Evolutionary conservation across 2,329 filamentous ascomycete species (phyloP).

Genomic region (Aspergillus fijiensis): DNA sequence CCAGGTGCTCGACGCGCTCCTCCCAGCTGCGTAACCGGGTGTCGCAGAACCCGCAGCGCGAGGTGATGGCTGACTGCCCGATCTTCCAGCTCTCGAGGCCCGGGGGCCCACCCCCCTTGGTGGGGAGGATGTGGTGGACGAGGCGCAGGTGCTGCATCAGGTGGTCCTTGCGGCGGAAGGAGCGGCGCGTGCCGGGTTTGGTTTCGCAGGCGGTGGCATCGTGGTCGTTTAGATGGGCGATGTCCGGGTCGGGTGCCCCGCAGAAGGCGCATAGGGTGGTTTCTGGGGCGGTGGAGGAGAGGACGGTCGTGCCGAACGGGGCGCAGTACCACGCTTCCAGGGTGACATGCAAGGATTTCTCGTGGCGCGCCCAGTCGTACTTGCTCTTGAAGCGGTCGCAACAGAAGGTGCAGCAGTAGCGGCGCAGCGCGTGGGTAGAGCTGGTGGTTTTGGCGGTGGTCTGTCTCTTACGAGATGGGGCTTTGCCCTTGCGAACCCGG

Average conservation of each 20-base stretch:
- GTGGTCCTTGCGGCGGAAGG: conserved; percentile 61
- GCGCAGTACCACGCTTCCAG: conserved; percentile 54
- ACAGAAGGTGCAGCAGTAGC: conserved; percentile 1
- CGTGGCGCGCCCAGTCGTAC: conserved; percentile 50
- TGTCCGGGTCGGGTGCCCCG: conserved; percentile 46
- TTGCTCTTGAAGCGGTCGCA: conserved; percentile 25
- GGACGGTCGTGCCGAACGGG: conserved; percentile 47
- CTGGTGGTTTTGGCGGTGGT: too few relatives aligned
- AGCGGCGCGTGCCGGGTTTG: conserved; percentile 53
- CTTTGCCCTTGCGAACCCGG: too few relatives aligned
- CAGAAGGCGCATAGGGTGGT: conserved; percentile 49
- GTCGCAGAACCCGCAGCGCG: conserved; percentile 32
- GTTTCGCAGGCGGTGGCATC: conserved; percentile 53
- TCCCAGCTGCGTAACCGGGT: too few relatives aligned
- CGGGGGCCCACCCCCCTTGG: conserved; percentile 25
- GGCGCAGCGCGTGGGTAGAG: neutral
- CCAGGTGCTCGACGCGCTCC: too few relatives aligned
- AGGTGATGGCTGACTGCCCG: conserved; percentile 48
- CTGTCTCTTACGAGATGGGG: too few relatives aligned
- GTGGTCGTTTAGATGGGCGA: conserved; percentile 54
- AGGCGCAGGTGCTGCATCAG: conserved; percentile 57
- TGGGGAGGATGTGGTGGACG: conserved; percentile 42
- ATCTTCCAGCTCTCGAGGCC: conserved; percentile 50
- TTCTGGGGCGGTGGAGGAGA: conserved; percentile 12
- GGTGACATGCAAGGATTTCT: conserved; percentile 48